Evolutionary conservation across 2,329 filamentous ascomycete species (phyloP).

Genomic region (Apiospora hydei): DNA sequence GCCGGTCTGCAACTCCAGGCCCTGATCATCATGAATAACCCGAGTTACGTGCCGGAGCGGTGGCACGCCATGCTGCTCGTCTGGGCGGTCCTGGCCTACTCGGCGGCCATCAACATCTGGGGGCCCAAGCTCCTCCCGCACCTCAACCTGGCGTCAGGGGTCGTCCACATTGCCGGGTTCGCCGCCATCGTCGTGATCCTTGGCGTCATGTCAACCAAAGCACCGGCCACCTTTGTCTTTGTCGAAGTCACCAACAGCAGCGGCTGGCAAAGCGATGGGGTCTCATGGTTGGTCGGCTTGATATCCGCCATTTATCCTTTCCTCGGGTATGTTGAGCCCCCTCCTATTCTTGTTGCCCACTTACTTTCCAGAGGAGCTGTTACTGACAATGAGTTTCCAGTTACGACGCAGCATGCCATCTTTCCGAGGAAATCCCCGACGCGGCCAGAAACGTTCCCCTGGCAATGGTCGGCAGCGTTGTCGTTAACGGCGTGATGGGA

Average conservation of each 20-base stretch:
- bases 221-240: constrained; percentile 41
- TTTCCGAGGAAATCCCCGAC: constrained; percentile 45
- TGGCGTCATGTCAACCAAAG: constrained; percentile 42
- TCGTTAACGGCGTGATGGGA: constrained; percentile 54
- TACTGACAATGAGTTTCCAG: constrained; percentile 27
- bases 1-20: constrained; percentile 52
- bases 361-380: too few relatives aligned
- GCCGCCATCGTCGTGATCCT: constrained; percentile 39
- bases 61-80: constrained; percentile 57
- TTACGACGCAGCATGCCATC: constrained; percentile 45
- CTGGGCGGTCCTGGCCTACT: constrained; percentile 51
- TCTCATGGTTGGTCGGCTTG: constrained; percentile 45
- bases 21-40: constrained; percentile 51
- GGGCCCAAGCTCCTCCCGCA: constrained; percentile 47
- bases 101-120: constrained; percentile 50
- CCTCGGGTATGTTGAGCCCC: constrained; percentile 38
- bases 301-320: constrained; percentile 43
- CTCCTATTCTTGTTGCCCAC: background rate
- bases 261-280: constrained; percentile 42
- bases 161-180: constrained; percentile 40
- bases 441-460: constrained; percentile 43
- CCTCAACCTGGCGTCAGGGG: constrained; percentile 42
- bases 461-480: constrained; percentile 44
- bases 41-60: constrained; percentile 47
- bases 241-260: constrained; percentile 42